Conservation (phyloP, 768 basidiomycete species). For the Kockovaella imperatae region DNA sequence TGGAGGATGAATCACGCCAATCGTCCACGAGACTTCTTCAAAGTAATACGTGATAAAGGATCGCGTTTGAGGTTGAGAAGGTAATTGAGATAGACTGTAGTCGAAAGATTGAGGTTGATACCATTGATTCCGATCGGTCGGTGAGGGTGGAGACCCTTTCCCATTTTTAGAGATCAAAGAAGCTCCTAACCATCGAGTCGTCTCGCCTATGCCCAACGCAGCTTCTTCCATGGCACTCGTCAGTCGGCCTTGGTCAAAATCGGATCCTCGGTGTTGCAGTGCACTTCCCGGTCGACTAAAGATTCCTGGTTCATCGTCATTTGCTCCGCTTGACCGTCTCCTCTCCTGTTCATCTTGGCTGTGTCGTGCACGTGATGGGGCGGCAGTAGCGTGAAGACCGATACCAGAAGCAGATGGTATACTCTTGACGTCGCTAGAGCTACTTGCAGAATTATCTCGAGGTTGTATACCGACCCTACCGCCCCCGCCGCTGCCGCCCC, state of each 20-base stretch:
- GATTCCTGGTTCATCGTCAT: too few relatives aligned
- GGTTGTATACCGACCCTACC: too few relatives aligned
- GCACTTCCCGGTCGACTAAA: not conserved
- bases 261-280: not conserved
- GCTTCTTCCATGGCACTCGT: not conserved
- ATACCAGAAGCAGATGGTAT: too few relatives aligned
- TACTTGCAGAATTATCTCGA: too few relatives aligned
- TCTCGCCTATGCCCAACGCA: not conserved
- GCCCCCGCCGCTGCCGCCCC: too few relatives aligned
- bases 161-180: too few relatives aligned
- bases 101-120: not conserved
- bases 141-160: too few relatives aligned
- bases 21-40: not conserved
- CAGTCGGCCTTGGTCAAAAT: not conserved
- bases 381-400: too few relatives aligned
- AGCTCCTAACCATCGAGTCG: not conserved
- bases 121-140: not conserved
- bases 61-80: not conserved
- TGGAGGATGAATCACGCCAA: not conserved
- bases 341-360: too few relatives aligned
- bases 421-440: too few relatives aligned
- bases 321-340: too few relatives aligned
- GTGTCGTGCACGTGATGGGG: too few relatives aligned
- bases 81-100: not conserved
- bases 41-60: not conserved